Base-by-base conservation (phyloP, 1,284 basidiomycete species). In the Coriolopsis trogii region DNA sequence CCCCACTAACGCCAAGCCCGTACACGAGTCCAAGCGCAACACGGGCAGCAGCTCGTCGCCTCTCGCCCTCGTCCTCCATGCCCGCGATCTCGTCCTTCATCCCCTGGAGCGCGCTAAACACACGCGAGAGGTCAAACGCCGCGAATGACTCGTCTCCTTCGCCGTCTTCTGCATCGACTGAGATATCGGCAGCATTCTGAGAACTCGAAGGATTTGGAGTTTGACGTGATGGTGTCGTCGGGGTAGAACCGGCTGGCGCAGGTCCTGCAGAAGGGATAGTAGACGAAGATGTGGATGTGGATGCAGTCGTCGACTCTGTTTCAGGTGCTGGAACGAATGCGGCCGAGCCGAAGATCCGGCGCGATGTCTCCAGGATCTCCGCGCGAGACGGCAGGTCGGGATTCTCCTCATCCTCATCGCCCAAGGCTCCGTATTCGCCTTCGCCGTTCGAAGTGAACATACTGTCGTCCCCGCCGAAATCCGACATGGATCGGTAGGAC, bases 1-100 rank as follows among this genome's bases (percentile, higher is more conserved):
- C 63, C 65, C 24, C 59, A n/a, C n/a, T n/a, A n/a, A n/a, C 65
- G 61, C 81, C 79, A 39, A 89, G 67, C 3, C 85, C 86, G 67
- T 87, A 86, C 6, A 87, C 88, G 46, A 91, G 69, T 1, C 86
- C 85, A 3, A 91, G 72, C 20, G 89, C 87, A 18, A 89, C 85
- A 41, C 76, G 74, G 6, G 89, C 89, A 0, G 89, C 88, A 25
- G 84, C 81, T 60, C 73, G 79, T 60, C 84, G 73, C 55, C 84
- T 76, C 68, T 85, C 84, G 15, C 73, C 75, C 59, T 85, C 81
- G 61, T 86, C 76, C 3, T 74, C 71, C 67, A 91, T 89, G 10
- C 72, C 78, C 18, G 82, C 74, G 55, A 91, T 89, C 68, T 91
- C 86, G 34, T 79, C 79, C 63, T 87, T 87, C 78, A 91, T 81